Evolutionary conservation across 495 filamentous ascomycete species (phyloP).

Genomic region (Cryomyces antarcticus): DNA sequence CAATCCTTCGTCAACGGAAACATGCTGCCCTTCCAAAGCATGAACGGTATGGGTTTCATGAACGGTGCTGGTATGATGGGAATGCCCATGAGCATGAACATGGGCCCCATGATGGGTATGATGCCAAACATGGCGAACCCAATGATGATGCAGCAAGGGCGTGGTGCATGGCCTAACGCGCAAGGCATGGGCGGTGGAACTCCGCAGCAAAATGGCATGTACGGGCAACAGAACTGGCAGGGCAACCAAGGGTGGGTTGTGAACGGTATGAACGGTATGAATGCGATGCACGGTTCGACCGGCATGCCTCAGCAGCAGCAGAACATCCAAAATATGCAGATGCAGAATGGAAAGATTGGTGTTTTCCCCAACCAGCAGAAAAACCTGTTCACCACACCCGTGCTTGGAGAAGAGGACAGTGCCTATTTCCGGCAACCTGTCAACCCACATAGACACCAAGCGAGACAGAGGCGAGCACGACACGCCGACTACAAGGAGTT

Average conservation of each 20-base stretch:
- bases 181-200: constrained; percentile 9
- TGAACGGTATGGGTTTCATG: constrained; percentile 16
- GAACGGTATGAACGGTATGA: constrained; percentile 4
- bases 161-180: constrained; percentile 10
- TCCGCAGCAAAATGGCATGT: not conserved
- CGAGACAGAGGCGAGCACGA: constrained; percentile 51
- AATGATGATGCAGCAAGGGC: constrained; percentile 10
- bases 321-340: constrained; percentile 7
- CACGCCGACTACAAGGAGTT: constrained; percentile 80
- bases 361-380: constrained; percentile 56
- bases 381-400: constrained; percentile 37
- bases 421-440: constrained; percentile 93
- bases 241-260: constrained; percentile 1
- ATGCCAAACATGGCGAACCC: constrained; percentile 16
- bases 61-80: constrained; percentile 8
- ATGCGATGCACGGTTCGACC: constrained; percentile 3
- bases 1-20: constrained; percentile 1
- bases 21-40: not conserved
- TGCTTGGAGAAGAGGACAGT: constrained; percentile 60
- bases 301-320: constrained; percentile 9
- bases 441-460: constrained; percentile 81
- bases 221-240: constrained; percentile 5
- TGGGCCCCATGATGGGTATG: constrained; percentile 22
- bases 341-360: constrained; percentile 14
- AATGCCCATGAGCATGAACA: constrained; percentile 25